These are phyloP conservation scores for Parathielavia appendiculata DNA, from an alignment of 495 filamentous ascomycete species.

Conservation along the genomic window DNA sequence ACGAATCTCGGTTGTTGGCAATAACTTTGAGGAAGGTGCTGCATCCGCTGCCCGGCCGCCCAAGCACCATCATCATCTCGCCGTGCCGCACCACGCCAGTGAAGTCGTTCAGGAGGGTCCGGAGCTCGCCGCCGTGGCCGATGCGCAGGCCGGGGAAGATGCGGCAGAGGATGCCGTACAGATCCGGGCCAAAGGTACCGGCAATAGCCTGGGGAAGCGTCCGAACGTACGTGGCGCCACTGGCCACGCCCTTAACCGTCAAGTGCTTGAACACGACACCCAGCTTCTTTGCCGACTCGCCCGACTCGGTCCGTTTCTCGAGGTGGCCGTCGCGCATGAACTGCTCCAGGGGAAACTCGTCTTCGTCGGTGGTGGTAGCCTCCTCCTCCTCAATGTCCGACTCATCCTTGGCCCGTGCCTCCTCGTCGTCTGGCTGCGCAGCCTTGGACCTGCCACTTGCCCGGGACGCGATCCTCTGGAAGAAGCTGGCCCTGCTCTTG, in stretches of 20 bases:
- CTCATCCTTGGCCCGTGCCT: background rate
- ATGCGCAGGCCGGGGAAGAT: conserved; percentile 60
- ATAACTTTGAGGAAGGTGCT: conserved; percentile 75
- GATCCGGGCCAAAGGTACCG: conserved; percentile 80
- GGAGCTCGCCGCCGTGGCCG: conserved; percentile 39
- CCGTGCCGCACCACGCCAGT: conserved; percentile 73
- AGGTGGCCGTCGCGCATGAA: conserved; percentile 79
- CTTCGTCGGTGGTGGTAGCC: conserved; percentile 31
- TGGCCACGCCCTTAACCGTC: conserved; percentile 67
- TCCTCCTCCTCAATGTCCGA: conserved; percentile 42
- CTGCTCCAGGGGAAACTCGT: conserved; percentile 61
- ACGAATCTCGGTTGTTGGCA: conserved; percentile 62
- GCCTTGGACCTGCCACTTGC: conserved; percentile 17
- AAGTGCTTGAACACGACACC: conserved; percentile 80
- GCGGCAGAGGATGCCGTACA: conserved; percentile 61
- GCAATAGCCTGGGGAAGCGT: conserved; percentile 72
- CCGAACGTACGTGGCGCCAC: conserved; percentile 61
- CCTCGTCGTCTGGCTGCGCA: background rate
- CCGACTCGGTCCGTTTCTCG: conserved; percentile 63
- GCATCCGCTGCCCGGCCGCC: conserved; percentile 74
- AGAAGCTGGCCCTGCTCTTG: conserved; percentile 16
- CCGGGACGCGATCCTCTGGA: conserved; percentile 22
- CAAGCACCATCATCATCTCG: conserved; percentile 77
- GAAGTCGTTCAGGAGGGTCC: conserved; percentile 68
- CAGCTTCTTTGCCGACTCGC: conserved; percentile 71